Percentiles rank a stretch among this genome's conserved stretches.
Conservation (phyloP, 768 basidiomycete species). For the Candolleomyces eurysporus region DNA sequence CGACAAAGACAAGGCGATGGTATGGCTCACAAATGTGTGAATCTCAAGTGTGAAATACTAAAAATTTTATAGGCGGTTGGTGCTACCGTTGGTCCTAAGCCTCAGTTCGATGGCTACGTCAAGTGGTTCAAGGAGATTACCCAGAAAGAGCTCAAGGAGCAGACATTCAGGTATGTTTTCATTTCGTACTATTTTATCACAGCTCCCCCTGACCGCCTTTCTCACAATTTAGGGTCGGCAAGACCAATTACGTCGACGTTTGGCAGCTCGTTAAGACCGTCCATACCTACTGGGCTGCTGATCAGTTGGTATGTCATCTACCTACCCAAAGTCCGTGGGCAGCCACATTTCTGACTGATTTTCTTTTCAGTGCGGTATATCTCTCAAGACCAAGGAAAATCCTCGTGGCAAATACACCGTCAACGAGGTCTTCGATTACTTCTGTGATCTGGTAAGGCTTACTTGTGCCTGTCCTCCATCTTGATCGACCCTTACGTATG, state of each 20-base stretch:
- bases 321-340: not conserved
- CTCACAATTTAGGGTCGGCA: not conserved
- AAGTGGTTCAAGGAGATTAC: not conserved
- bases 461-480: not conserved
- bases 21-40: too few relatives aligned
- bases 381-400: slow-evolving; percentile 44
- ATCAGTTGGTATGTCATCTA: slow-evolving; percentile 6
- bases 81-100: not conserved
- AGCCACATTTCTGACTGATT: not conserved
- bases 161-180: not conserved
- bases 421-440: slow-evolving; percentile 47
- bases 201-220: not conserved
- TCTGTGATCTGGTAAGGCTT: slow-evolving; percentile 28
- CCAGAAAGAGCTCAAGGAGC: slow-evolving; percentile 1
- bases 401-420: slow-evolving; percentile 44
- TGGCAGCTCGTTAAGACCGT: slow-evolving; percentile 10
- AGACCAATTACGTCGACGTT: slow-evolving; percentile 7
- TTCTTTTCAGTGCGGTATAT: slow-evolving; percentile 36
- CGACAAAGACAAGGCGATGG: slow-evolving; percentile 1
- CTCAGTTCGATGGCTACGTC: not conserved
- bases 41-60: too few relatives aligned
- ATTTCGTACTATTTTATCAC: too few relatives aligned
- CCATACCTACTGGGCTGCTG: not conserved
- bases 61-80: not conserved
- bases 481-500: not conserved